phyloP scores from a whole-genome alignment of 257 asterid genomes.

The Mentha longifolia region DNA sequence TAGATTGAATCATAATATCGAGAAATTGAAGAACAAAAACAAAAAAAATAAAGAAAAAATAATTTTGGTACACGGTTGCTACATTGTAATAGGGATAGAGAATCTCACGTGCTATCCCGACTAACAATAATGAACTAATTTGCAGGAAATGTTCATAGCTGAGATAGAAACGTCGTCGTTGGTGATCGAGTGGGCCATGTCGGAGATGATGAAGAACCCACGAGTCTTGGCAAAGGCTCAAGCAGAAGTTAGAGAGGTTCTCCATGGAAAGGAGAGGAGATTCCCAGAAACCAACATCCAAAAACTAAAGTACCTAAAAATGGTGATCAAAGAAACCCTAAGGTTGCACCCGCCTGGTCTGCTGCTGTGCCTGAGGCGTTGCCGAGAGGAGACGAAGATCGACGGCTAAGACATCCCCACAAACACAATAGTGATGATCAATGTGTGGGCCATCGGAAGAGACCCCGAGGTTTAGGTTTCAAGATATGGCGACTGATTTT shows the following conservation, averaged over 20 bases:
- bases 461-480: slow-evolving; percentile 18
- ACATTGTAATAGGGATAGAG: no score
- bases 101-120: no score
- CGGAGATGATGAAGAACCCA: slow-evolving; percentile 48
- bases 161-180: slow-evolving; percentile 41
- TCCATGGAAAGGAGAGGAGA: slow-evolving; percentile 22
- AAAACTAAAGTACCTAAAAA: slow-evolving; percentile 33
- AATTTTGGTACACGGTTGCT: no score
- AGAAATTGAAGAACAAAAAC: no score
- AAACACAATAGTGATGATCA: slow-evolving; percentile 35
- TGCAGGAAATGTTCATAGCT: slow-evolving; percentile 44
- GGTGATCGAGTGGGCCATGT: slow-evolving; percentile 45
- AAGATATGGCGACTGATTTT: slow-evolving; percentile 28
- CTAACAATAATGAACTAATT: neutral
- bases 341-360: slow-evolving; percentile 40
- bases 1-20: no score
- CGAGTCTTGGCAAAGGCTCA: slow-evolving; percentile 41
- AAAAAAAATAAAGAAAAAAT: no score
- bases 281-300: slow-evolving; percentile 34
- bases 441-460: slow-evolving; percentile 41
- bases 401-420: no score
- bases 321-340: slow-evolving; percentile 38
- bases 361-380: slow-evolving; percentile 33
- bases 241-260: slow-evolving; percentile 35
- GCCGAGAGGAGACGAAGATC: slow-evolving; percentile 31